Conservation (phyloP, 306 rosid species). For the Vicia villosa region DNA sequence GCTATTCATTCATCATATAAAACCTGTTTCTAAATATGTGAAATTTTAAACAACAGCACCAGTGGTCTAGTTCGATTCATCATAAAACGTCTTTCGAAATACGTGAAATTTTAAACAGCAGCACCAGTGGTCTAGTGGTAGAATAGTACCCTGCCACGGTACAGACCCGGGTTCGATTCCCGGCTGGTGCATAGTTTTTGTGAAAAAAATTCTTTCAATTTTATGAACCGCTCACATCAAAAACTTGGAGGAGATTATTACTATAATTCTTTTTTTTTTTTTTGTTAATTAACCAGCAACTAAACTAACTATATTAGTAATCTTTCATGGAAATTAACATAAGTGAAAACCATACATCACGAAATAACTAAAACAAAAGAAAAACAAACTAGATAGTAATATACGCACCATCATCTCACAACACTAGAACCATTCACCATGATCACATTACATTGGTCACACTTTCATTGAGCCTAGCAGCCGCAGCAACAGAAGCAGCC, state of each 20-base stretch:
- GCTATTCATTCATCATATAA: no score
- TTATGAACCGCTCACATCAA: no score
- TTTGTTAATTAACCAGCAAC: not conserved
- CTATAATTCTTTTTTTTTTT: no score
- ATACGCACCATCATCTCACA: not conserved
- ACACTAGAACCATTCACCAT: not conserved
- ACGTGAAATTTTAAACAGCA: no score
- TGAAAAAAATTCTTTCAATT: no score
- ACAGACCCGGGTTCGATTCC: conserved; percentile 84
- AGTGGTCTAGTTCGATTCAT: conserved; percentile 99
- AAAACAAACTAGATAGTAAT: not conserved
- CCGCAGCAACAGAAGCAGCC: conserved; percentile 63
- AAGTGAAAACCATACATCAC: not conserved
- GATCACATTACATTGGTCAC: not conserved
- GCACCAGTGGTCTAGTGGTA: conserved; percentile 99
- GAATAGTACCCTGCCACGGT: conserved; percentile 85
- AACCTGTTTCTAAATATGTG: no score
- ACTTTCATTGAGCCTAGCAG: conserved; percentile 67
- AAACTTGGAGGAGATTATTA: no score
- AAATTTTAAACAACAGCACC: no score
- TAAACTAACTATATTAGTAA: not conserved
- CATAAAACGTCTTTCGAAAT: no score
- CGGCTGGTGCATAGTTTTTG: conserved; percentile 68
- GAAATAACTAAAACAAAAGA: no score
- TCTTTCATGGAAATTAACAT: not conserved